Evolutionary conservation across 768 basidiomycete genomes (phyloP), one percentile per base, ranked within the genome.

Genomic region (Suillus sp.): DNA sequence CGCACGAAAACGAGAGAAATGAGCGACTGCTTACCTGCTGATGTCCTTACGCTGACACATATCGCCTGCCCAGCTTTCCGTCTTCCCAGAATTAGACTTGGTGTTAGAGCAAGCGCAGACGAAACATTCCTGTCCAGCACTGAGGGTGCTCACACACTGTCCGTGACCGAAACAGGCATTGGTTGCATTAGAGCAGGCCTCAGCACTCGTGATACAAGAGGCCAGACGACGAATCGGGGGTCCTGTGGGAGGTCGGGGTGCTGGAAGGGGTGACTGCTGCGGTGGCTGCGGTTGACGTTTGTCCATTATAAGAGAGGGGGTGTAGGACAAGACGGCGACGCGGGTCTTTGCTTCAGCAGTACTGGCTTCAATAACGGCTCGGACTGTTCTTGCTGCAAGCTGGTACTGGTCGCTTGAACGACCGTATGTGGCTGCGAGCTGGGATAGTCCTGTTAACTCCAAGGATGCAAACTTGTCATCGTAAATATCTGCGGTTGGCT

Each of bases 31-130:
- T 65, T 70, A 92, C 92, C 85, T 86, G 80, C 90, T 93, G 55
- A 94, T 77, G 70, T 95, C 93, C 75, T 86, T 87, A 66, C 87
- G 83, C 79, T 93, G 86, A 67, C 93, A 95, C 65, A 80, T 84
- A 59, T 83, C 81, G 5, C 93, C 93, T 1, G 83, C 92, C 92
- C 93, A 95, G 37, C 74, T 76, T 65, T 87, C 83, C 4, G 81
- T 85, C 72, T 86, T 72, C n/a, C 86, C 82, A 30, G 79, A 74
- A 11, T 81, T 80, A 61, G 82, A 77, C 54, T 81, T 82, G 11
- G 85, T 88, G 32, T 75, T 78, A 1, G 65, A 60, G 65, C 83
- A 86, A 3, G 76, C 71, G 64, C 85, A 85, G 0, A 77, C 73
- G 61, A 78, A 86, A 68, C 86, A 86, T 1, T 77, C 75, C 65